Base-by-base conservation (phyloP, 164 flowering plant genomes). In the Piper longum region DNA sequence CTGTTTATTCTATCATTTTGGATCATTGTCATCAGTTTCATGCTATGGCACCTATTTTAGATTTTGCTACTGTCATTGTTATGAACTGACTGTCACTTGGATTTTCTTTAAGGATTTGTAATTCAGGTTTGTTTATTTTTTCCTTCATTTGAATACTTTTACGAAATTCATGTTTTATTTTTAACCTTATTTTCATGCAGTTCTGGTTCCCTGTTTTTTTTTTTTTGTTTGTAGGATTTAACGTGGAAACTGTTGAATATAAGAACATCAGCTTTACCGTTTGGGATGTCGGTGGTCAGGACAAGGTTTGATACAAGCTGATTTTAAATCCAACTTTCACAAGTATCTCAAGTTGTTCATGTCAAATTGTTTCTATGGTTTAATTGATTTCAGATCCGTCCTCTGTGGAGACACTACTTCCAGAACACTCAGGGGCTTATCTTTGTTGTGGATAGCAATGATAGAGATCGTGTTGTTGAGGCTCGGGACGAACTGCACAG, bases 211-310 rank as follows among this genome's bases (percentile, higher is more conserved):
- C 2, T 1, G 11, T 5, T 44, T 5, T 1, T 5, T 44, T 43
- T 43, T 44, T 5, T 44, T 5, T 9, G 11, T 44, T 44, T 5
- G 14, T 61, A 85, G 87, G 91, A 58, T 85, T 85, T 67, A 85
- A 85, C 64, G 87, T 83, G 70, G 86, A 85, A 75, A 85, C 87
- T 66, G 87, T 85, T 57, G 90, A 85, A 70, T 85, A 85, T 42
- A 85, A 83, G 77, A 85, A 85, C 75, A 83, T 83, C 59, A 85
- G 91, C 80, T 85, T 85, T 72, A 85, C 91, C 5, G 91, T 85
- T 18, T 85, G 91, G 91, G 91, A 85, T 81, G 91, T 85, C 11
- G 91, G 91, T 14, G 91, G 91, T 61, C 91, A 83, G 73, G 91
- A 85, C 79, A 85, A 83, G 91, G 91, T 85, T 76, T 68, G 69